Conservation (phyloP, 2,329 filamentous ascomycete species). For the Ampelomyces quisqualis region DNA sequence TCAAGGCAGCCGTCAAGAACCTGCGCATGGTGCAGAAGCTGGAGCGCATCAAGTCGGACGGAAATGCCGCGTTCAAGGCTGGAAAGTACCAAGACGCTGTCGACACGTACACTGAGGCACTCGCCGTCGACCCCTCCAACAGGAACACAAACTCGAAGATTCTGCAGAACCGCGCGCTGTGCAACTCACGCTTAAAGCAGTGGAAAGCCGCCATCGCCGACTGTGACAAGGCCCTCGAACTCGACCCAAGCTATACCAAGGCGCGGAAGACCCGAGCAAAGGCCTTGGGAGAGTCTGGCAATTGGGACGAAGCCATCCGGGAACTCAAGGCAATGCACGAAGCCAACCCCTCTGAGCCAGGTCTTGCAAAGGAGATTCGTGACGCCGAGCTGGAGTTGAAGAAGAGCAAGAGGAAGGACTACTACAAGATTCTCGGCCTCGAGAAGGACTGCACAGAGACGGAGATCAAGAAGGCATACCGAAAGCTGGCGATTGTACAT, state of each 20-base stretch:
- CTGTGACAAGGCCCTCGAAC: conserved; percentile 77
- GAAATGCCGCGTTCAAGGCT: conserved; percentile 86
- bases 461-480: conserved; percentile 95
- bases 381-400: conserved; percentile 93
- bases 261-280: conserved; percentile 93
- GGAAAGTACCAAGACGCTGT: conserved; percentile 78
- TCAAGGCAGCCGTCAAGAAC: conserved; percentile 83
- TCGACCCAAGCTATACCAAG: conserved; percentile 85
- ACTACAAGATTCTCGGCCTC: conserved; percentile 94
- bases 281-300: conserved; percentile 77
- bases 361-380: conserved; percentile 79
- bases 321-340: conserved; percentile 88
- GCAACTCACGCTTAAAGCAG: conserved; percentile 78
- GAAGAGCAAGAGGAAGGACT: conserved; percentile 96
- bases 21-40: conserved; percentile 88
- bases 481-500: conserved; percentile 88
- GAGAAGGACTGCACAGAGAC: conserved; percentile 80
- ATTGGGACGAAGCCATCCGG: conserved; percentile 87
- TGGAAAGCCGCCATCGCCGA: conserved; percentile 80
- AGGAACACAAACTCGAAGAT: conserved; percentile 93
- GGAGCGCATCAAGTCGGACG: conserved; percentile 89
- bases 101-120: conserved; percentile 77
- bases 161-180: conserved; percentile 87
- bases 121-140: conserved; percentile 84
- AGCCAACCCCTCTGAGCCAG: conserved; percentile 76